Evolutionary conservation across 2,329 filamentous ascomycete genomes (phyloP).

Genomic region (Pestalotiopsis sp.): DNA sequence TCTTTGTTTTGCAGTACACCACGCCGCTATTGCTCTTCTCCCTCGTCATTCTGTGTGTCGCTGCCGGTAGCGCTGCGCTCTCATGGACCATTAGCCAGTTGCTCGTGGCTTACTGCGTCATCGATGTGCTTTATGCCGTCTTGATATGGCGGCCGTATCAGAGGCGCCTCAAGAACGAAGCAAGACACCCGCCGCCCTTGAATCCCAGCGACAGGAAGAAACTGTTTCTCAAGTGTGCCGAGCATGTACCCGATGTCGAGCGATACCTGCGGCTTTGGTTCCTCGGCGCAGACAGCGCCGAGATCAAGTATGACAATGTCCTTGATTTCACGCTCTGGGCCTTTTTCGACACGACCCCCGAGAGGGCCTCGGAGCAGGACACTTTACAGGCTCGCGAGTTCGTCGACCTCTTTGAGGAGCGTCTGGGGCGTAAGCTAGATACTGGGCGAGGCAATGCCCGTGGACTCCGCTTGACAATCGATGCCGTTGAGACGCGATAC

Average conservation of each 20-base stretch:
- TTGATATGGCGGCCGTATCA: conserved; percentile 46
- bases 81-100: conserved; percentile 20
- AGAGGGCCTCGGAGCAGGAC: conserved; percentile 32
- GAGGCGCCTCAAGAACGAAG: conserved; percentile 38
- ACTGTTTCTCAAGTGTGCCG: conserved; percentile 60
- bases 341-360: conserved; percentile 54
- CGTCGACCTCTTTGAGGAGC: conserved; percentile 54
- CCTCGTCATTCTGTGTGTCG: conserved; percentile 29
- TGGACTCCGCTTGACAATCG: conserved; percentile 67
- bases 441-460: conserved; percentile 59
- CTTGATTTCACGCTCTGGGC: conserved; percentile 70
- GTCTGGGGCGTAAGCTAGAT: conserved; percentile 52
- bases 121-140: conserved; percentile 47
- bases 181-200: conserved; percentile 44
- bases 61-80: conserved; percentile 21
- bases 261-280: conserved; percentile 68
- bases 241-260: conserved; percentile 56
- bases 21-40: conserved; percentile 40
- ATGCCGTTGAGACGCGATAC: conserved; percentile 62
- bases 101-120: conserved; percentile 33
- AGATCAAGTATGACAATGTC: conserved; percentile 69
- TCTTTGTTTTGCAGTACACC: conserved; percentile 47
- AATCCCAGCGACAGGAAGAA: conserved; percentile 50
- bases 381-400: conserved; percentile 47
- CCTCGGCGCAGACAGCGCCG: conserved; percentile 56